These are phyloP conservation scores for Maudiozyma turicensis DNA, from an alignment of 805 yeast genomes.

Conservation along the genomic window DNA sequence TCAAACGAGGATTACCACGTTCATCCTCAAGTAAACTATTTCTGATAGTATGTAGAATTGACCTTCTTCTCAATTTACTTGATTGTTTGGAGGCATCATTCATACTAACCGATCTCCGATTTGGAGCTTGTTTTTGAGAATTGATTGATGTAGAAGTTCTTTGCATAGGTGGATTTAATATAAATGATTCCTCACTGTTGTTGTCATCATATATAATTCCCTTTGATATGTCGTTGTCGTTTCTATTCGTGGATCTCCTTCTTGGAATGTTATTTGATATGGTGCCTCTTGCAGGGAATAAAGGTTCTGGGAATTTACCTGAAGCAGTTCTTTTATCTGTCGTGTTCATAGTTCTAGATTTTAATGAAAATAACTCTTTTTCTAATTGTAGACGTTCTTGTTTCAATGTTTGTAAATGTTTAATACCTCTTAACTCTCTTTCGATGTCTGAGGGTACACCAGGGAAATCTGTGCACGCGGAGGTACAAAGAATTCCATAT, in stretches of 20 bases:
- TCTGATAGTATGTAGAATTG: conserved; percentile 27
- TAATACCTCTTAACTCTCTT: conserved; percentile 17
- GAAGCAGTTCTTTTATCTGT: neutral
- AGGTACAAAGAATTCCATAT: conserved; percentile 74
- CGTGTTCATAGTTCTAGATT: neutral
- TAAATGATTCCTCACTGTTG: conserved; percentile 28
- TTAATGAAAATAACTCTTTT: conserved; percentile 6
- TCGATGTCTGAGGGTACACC: conserved; percentile 20
- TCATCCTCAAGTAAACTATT: conserved; percentile 16
- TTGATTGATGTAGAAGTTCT: neutral
- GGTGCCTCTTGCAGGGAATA: conserved; percentile 5
- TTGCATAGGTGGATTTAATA: conserved; percentile 20
- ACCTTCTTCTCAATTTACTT: conserved; percentile 23
- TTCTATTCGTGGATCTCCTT: no score
- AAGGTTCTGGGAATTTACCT: conserved; percentile 6
- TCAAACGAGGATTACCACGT: neutral
- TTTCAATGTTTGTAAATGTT: conserved; percentile 12
- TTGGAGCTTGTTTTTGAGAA: neutral
- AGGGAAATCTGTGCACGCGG: conserved; percentile 76
- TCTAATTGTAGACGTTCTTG: conserved; percentile 13
- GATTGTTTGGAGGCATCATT: conserved; percentile 1
- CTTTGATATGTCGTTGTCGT: neutral
- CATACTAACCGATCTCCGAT: neutral
- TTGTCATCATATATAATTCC: conserved; percentile 19
- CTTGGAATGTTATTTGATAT: neutral